A percentile compares a stretch with the other conserved stretches of the same genome.
phyloP scores from a whole-genome alignment of 257 asterid genomes.

The Scutellaria minor region DNA sequence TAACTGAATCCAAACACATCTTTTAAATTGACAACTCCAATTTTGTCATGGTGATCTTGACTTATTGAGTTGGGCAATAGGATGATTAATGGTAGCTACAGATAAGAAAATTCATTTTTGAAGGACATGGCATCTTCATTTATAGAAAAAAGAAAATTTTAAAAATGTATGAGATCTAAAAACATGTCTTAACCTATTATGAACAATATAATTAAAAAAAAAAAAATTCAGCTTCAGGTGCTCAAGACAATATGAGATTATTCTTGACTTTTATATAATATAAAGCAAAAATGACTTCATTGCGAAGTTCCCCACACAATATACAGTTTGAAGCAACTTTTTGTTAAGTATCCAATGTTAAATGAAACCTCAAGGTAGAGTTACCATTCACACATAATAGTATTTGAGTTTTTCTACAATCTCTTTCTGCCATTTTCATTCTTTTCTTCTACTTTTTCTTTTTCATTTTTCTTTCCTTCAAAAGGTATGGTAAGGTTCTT shows the following conservation, averaged over 20 bases:
- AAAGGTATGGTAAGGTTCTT: no score
- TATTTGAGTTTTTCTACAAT: not conserved
- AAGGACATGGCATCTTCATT: not conserved
- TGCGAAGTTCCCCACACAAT: not conserved
- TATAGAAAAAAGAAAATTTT: not conserved
- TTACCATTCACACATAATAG: not conserved
- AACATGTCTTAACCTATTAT: not conserved
- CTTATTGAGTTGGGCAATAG: not conserved
- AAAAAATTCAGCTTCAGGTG: not conserved
- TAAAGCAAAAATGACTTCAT: not conserved
- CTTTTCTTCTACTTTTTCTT: not conserved
- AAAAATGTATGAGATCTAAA: not conserved
- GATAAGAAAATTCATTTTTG: not conserved
- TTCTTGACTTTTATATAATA: not conserved
- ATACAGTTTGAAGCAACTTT: not conserved
- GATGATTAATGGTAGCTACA: not conserved
- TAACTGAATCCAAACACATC: not conserved
- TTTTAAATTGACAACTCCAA: not conserved
- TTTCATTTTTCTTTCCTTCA: no score
- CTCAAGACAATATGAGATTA: not conserved
- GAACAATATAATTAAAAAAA: not conserved
- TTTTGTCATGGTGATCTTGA: conserved; percentile 8
- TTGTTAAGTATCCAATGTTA: not conserved
- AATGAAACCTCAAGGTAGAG: not conserved
- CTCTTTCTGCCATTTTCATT: conserved; percentile 1